A percentile compares a stretch with the other conserved stretches of the same genome.
Evolutionary conservation across 1,284 basidiomycete species (phyloP).

Genomic region (Puccinia triticina): DNA sequence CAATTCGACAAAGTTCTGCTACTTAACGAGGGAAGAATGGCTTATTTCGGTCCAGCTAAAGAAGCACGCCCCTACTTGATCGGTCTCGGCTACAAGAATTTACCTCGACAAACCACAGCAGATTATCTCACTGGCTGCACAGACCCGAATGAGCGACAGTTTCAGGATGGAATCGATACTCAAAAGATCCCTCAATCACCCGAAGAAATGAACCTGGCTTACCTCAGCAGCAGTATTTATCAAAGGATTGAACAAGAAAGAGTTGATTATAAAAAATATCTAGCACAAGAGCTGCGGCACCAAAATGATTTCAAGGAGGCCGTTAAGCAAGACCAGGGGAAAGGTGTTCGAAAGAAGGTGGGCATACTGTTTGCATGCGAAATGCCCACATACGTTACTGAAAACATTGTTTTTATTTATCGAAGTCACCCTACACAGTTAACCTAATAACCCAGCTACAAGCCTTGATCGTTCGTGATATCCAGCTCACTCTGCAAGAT

Average conservation of each 20-base stretch:
- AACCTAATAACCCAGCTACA: conserved; percentile 74
- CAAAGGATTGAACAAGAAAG: conserved; percentile 65
- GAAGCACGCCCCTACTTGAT: conserved; percentile 79
- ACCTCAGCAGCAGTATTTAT: conserved; percentile 66
- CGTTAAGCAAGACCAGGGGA: conserved; percentile 39
- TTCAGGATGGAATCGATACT: conserved; percentile 71
- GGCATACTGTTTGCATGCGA: background rate
- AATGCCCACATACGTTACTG: background rate
- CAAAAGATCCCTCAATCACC: conserved; percentile 73
- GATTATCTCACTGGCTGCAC: conserved; percentile 76
- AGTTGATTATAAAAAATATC: conserved; percentile 69
- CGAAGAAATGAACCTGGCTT: conserved; percentile 72
- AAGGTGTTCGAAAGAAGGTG: conserved; percentile 23
- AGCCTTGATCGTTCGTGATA: conserved; percentile 55
- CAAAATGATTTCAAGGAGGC: conserved; percentile 39
- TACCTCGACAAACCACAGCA: conserved; percentile 73
- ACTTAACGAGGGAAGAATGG: conserved; percentile 74
- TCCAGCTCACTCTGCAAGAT: conserved; percentile 56
- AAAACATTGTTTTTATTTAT: conserved; percentile 28
- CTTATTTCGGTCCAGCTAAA: conserved; percentile 75
- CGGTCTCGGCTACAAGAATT: conserved; percentile 61
- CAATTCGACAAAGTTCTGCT: conserved; percentile 77
- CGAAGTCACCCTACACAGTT: conserved; percentile 81
- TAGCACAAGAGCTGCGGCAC: conserved; percentile 67
- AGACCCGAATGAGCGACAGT: conserved; percentile 79